Base-by-base conservation (phyloP, 2,329 filamentous ascomycete genomes). In the Pseudocercospora ulei region DNA sequence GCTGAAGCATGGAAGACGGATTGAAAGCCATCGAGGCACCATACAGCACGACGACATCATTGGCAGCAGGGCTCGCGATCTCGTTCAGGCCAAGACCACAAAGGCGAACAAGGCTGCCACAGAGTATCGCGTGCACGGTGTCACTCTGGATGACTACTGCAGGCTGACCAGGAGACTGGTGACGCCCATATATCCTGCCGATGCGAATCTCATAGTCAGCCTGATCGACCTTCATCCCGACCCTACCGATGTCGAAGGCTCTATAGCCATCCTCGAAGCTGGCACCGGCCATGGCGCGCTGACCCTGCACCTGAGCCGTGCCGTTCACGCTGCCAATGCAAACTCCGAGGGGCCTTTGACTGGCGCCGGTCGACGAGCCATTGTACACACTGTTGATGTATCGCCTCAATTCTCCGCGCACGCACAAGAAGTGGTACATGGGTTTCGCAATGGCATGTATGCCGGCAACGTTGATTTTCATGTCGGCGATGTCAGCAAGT, bases 231-330 rank as follows among this genome's bases (percentile, higher is more conserved):
- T 90, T 28, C 78, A 88, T 56, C 72, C 76, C 18, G 63, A 52
- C 51, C 53, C 61, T 4, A 54, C 55, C 5, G 54, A 56, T 4
- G 46, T 47, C 6, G 34, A 46, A 23, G 37, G 35, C 8, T 13
- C 12, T 35, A 59, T 87, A 7, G 80, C 88, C 56, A 82, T 90
- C 28, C 76, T 90, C 36, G 84, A 90, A 61, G 82, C 82, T 30
- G 83, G 84, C 9, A 90, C 83, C 3, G 84, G 83, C n/a, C 82
- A 87, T 67, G 84, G 83, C 41, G 78, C 79, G 20, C 62, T 90
- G 41, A 88, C 82, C 0, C 62, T 90, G 3, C 75, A 87, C 54
- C 68, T 90, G 13, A 77, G 82, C 18, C 73, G 81, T 36, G 81
- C 82, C 2, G 74, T 90, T 29, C 80, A 87, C 56, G 82, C 74